A percentile compares a stretch with the other conserved stretches of the same genome.
Evolutionary conservation across 2,329 filamentous ascomycete genomes (phyloP).

Genomic region (Talaromyces islandicus): DNA sequence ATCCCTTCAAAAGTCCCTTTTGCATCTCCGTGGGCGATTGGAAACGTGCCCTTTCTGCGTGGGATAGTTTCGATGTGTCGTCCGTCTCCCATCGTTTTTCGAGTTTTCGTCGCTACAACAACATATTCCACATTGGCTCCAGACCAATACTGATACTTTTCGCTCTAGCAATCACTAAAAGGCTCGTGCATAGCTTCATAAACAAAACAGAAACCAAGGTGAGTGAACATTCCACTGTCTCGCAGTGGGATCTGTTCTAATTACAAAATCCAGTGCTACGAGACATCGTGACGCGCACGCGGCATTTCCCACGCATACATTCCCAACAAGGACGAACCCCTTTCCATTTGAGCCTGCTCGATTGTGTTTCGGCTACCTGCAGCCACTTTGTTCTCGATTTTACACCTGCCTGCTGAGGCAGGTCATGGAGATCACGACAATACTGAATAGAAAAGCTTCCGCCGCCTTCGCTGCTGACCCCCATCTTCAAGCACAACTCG

Average conservation of each 20-base stretch:
- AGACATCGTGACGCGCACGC: neutral
- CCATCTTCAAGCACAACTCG: constrained; percentile 40
- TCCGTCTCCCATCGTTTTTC: neutral
- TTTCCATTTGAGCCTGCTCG: neutral
- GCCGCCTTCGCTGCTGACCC: constrained; percentile 36
- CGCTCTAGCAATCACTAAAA: neutral
- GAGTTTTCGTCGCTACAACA: neutral
- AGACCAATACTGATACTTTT: neutral
- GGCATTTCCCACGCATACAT: neutral
- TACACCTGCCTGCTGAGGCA: constrained; percentile 25
- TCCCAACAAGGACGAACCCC: neutral
- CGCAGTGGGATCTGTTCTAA: neutral
- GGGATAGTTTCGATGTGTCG: neutral
- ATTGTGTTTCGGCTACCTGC: neutral
- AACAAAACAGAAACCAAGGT: neutral
- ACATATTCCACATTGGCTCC: neutral
- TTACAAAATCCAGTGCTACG: neutral
- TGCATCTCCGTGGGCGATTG: neutral
- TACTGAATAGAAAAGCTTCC: constrained; percentile 46
- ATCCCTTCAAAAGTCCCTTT: neutral
- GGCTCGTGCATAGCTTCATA: neutral
- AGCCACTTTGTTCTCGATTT: constrained; percentile 1
- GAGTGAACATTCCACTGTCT: neutral
- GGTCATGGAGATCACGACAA: constrained; percentile 49
- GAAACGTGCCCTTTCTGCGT: neutral